Evolutionary conservation across 2,329 filamentous ascomycete genomes (phyloP).

Genomic region (Aspergillus carbonarius): DNA sequence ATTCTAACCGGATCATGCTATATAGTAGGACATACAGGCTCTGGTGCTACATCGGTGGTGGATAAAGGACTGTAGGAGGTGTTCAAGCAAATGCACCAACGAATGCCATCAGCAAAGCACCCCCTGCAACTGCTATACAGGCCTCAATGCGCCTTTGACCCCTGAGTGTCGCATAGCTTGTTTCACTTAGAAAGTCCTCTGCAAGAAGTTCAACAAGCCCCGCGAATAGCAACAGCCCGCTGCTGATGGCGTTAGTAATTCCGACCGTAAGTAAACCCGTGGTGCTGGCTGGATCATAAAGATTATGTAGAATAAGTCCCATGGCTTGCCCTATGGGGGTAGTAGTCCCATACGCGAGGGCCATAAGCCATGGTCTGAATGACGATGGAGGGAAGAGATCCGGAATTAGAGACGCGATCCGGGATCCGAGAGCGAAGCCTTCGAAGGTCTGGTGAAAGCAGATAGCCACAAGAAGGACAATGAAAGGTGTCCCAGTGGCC

Average conservation of each 20-base stretch:
- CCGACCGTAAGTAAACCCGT: slow-evolving; percentile 78
- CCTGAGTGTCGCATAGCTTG: slow-evolving; percentile 60
- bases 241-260: slow-evolving; percentile 82
- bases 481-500: slow-evolving; percentile 73
- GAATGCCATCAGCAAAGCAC: slow-evolving; percentile 63
- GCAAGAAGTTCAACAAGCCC: slow-evolving; percentile 80
- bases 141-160: slow-evolving; percentile 61
- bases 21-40: neutral
- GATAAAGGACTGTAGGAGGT: neutral
- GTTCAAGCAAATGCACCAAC: slow-evolving; percentile 65
- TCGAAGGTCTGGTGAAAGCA: slow-evolving; percentile 87
- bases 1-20: neutral
- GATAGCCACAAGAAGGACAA: slow-evolving; percentile 77
- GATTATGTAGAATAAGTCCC: slow-evolving; percentile 70
- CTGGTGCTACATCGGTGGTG: slow-evolving; percentile 10
- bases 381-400: slow-evolving; percentile 67
- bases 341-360: slow-evolving; percentile 63
- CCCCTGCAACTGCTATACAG: slow-evolving; percentile 60
- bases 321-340: slow-evolving; percentile 84
- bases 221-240: slow-evolving; percentile 76
- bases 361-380: slow-evolving; percentile 71
- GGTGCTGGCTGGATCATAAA: slow-evolving; percentile 77
- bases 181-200: slow-evolving; percentile 74
- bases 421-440: slow-evolving; percentile 78
- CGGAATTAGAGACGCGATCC: slow-evolving; percentile 74